Conservation (phyloP, 306 rosid species). For the Cotoneaster glaucophyllus region DNA sequence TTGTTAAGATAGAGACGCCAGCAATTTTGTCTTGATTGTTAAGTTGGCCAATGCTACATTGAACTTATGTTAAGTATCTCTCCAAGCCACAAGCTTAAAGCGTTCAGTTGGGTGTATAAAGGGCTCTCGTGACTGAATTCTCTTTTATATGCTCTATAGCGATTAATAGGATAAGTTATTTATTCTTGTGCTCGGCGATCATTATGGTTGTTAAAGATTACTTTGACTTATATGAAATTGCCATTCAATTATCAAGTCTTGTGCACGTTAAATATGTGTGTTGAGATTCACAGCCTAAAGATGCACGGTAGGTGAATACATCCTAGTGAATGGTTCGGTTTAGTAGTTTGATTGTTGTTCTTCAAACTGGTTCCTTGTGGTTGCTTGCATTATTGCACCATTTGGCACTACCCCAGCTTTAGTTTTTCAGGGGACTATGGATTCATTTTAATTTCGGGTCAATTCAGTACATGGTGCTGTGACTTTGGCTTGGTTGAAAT, state of each 20-base stretch:
- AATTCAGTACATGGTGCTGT: not conserved
- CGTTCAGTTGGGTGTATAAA: slow-evolving; percentile 11
- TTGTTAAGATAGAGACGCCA: slow-evolving; percentile 4
- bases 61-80: slow-evolving; percentile 1
- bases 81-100: slow-evolving; percentile 2
- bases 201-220: not conserved
- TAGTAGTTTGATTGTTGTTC: not conserved
- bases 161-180: slow-evolving; percentile 19
- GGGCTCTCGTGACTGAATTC: slow-evolving; percentile 15
- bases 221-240: not conserved
- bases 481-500: no score
- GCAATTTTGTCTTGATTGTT: slow-evolving; percentile 6
- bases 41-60: slow-evolving; percentile 15
- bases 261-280: not conserved
- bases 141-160: slow-evolving; percentile 15
- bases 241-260: not conserved
- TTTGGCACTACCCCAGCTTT: not conserved
- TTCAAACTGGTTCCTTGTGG: not conserved
- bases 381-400: not conserved
- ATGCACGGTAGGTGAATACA: not conserved
- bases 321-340: not conserved
- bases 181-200: slow-evolving; percentile 9
- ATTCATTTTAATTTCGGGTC: not conserved
- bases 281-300: not conserved
- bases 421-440: not conserved